Base-by-base conservation (phyloP, 768 basidiomycete species). In the Chalciporus chontae region DNA sequence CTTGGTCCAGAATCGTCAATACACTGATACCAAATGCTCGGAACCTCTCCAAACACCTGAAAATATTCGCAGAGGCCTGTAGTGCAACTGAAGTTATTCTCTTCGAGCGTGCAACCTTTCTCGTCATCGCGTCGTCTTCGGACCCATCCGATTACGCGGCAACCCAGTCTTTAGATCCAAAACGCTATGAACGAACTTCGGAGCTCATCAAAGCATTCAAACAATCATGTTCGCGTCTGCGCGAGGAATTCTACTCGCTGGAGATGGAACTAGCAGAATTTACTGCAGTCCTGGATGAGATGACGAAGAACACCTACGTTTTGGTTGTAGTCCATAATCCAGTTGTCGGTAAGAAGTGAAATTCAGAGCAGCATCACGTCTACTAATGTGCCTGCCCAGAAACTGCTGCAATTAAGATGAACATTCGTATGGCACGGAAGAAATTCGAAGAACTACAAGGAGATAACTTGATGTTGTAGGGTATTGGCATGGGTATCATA, bases 1-100 rank as follows among this genome's bases (percentile, higher is more conserved):
- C 96, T 17, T 98, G 96, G 96, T 98, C 96, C 17, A 85, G 84
- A 55, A 95, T 99, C 52, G 94, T 99, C 14, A 92, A 96, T 63
- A 93, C 92, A 14, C 77, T 99, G 58, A 95, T 97, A 50, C 96
- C 96, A 4, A 97, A 98, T 57, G 91, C 91, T 31, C 73, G 83
- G n/a, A 83, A 92, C 40, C 85, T 99, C 36, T 84, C 87, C 2
- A 84, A 79, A 54, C 94, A 98, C 58, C 80, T 99, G 15, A 80
- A 84, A 7, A 90, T 84, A 43, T 88, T 98, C 52, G 89, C 94
- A 13, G 77, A 83, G 41, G 84, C 92, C 1, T 94, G 93, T 65
- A 86, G 80, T 54, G 94, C 94, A 6, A 89, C 88, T 0, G 96
- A 99, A 69, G 91, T 93, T 50, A 85, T 98, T 60, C 81, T 97